Evolutionary conservation across 1,284 basidiomycete genomes (phyloP).

Genomic region (Rhizoctonia solani): DNA sequence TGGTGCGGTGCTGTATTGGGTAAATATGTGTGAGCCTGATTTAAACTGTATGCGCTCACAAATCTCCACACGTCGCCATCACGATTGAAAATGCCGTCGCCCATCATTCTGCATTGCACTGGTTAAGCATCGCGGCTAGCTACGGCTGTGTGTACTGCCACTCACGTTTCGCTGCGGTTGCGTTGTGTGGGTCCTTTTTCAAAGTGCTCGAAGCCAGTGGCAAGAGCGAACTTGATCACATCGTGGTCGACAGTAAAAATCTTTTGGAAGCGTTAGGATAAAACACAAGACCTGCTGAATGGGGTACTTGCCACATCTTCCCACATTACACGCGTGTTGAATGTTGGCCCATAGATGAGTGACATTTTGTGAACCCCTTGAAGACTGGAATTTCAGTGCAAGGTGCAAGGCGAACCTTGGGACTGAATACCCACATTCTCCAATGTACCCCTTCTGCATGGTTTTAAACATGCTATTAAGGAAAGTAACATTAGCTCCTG

Average conservation of each 20-base stretch:
- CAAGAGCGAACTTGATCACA: constrained; percentile 51
- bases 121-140: constrained; percentile 40
- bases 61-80: constrained; percentile 45
- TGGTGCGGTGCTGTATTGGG: constrained; percentile 31
- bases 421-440: constrained; percentile 10
- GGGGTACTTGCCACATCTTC: constrained; percentile 38
- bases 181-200: constrained; percentile 47
- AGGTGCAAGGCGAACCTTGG: neutral
- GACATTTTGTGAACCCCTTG: constrained; percentile 33
- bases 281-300: neutral
- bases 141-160: constrained; percentile 39
- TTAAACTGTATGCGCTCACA: constrained; percentile 8
- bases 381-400: neutral
- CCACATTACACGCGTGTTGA: constrained; percentile 45
- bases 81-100: constrained; percentile 57
- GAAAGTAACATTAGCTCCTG: neutral
- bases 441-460: constrained; percentile 31
- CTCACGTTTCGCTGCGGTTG: constrained; percentile 18
- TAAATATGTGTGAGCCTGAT: neutral
- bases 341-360: constrained; percentile 40
- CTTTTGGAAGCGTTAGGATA: constrained; percentile 40
- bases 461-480: constrained; percentile 28
- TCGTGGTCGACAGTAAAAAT: constrained; percentile 52
- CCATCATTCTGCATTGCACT: constrained; percentile 50
- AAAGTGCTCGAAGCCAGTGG: constrained; percentile 51